Evolutionary conservation across 345 rosid species (phyloP).

Genomic region (Jatropha curcas): DNA sequence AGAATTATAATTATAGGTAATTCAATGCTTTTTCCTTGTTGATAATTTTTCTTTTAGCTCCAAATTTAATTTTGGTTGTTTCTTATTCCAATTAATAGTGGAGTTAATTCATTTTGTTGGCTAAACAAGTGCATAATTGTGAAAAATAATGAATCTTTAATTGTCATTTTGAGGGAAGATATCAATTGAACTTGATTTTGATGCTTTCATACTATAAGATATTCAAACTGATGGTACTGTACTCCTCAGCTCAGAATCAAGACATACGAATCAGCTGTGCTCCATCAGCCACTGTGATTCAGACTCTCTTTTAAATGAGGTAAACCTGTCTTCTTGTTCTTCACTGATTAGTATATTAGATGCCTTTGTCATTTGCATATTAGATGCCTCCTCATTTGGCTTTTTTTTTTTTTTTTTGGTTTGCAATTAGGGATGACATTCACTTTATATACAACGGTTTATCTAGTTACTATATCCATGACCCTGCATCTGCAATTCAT

Average conservation of each 20-base stretch:
- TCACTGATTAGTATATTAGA: background rate
- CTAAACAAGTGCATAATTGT: background rate
- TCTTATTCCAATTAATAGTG: background rate
- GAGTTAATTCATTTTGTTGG: too few species aligned
- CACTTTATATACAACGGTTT: too few species aligned
- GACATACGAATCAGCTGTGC: slow-evolving; percentile 82
- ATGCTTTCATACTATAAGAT: slow-evolving; percentile 22
- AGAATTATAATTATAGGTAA: slow-evolving; percentile 92
- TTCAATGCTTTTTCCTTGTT: slow-evolving; percentile 15
- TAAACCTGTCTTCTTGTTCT: slow-evolving; percentile 18
- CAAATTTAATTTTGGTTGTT: background rate
- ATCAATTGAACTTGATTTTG: background rate
- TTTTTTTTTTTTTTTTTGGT: background rate
- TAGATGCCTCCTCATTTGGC: background rate
- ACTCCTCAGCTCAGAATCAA: slow-evolving; percentile 84
- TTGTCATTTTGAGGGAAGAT: background rate
- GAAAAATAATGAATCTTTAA: background rate
- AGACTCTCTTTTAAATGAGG: slow-evolving; percentile 89
- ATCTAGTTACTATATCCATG: too few species aligned
- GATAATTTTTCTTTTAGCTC: background rate
- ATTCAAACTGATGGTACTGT: slow-evolving; percentile 27
- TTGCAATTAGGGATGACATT: background rate
- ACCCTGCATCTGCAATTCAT: background rate
- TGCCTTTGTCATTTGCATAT: background rate
- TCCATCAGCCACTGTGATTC: slow-evolving; percentile 93